Conservation (phyloP, 257 asterid species). For the Fraxinus pennsylvanica region DNA sequence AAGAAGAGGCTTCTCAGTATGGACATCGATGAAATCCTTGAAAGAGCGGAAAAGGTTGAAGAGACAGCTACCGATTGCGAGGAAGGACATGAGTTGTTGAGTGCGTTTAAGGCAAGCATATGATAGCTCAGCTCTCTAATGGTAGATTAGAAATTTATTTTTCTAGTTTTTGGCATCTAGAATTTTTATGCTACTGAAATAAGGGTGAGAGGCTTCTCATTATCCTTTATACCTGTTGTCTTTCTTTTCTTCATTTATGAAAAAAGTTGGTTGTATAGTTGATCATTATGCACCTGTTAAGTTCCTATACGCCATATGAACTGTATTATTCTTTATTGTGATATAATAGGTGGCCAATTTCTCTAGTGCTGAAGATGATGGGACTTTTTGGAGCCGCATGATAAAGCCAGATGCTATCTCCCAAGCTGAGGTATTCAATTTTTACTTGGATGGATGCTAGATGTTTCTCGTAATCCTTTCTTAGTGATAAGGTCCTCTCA, state of each 20-base stretch:
- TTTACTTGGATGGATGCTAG: constrained; percentile 22
- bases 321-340: constrained; percentile 19
- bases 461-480: constrained; percentile 19
- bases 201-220: constrained; percentile 4
- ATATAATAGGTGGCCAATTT: constrained; percentile 87
- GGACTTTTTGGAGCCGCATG: constrained; percentile 99
- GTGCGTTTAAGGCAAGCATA: constrained; percentile 82
- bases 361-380: constrained; percentile 92
- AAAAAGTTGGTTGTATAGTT: neutral
- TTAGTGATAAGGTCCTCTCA: constrained; percentile 14
- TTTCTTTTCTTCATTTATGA: neutral
- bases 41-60: constrained; percentile 99
- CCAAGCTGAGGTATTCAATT: constrained; percentile 71
- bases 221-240: neutral
- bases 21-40: constrained; percentile 98
- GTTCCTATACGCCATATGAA: neutral
- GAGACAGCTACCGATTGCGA: constrained; percentile 70
- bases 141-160: constrained; percentile 1
- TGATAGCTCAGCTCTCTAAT: constrained; percentile 21
- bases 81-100: constrained; percentile 77
- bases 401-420: constrained; percentile 88
- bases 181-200: constrained; percentile 9
- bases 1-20: constrained; percentile 88
- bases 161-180: constrained; percentile 12
- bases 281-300: neutral